Evolutionary conservation across 352 stramenopile species (phyloP).

Genomic region (Phytophthora gonapodyides): DNA sequence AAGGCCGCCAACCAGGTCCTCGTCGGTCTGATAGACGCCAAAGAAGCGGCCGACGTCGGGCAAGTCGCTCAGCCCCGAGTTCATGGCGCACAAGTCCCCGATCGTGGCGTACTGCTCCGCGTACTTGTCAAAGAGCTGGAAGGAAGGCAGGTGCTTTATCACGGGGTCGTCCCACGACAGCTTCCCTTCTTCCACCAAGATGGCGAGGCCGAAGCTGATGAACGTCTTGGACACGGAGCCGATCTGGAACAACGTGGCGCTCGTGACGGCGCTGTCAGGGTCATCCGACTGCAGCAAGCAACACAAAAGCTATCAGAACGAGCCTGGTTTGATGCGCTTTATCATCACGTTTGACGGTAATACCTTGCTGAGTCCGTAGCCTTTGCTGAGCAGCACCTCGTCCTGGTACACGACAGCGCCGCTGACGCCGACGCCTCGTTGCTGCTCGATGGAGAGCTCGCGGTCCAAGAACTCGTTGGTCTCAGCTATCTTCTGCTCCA

Average conservation of each 20-base stretch:
- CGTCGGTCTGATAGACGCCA: conserved; percentile 44
- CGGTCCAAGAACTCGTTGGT: conserved; percentile 46
- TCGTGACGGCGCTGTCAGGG: conserved; percentile 36
- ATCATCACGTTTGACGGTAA: background rate
- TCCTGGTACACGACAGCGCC: conserved; percentile 59
- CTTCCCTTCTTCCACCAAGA: conserved; percentile 57
- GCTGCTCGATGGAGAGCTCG: conserved; percentile 39
- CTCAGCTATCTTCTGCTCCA: conserved; percentile 53
- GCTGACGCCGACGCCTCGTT: conserved; percentile 49
- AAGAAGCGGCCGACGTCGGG: conserved; percentile 37
- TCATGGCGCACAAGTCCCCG: conserved; percentile 62
- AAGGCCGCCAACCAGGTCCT: conserved; percentile 43
- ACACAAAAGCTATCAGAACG: background rate
- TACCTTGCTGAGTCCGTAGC: conserved; percentile 45
- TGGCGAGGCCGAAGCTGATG: conserved; percentile 48
- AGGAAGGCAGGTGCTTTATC: conserved; percentile 55
- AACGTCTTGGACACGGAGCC: conserved; percentile 74
- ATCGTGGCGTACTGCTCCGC: conserved; percentile 55
- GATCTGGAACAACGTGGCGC: conserved; percentile 67
- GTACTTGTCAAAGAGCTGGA: conserved; percentile 66
- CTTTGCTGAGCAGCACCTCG: conserved; percentile 46
- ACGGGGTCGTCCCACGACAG: conserved; percentile 57
- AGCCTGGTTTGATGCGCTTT: background rate
- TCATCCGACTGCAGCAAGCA: conserved; percentile 33
- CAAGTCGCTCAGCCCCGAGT: conserved; percentile 47